phyloP scores from a whole-genome alignment of 2,329 filamentous ascomycete genomes.

The Pestalotiopsis sp. region DNA sequence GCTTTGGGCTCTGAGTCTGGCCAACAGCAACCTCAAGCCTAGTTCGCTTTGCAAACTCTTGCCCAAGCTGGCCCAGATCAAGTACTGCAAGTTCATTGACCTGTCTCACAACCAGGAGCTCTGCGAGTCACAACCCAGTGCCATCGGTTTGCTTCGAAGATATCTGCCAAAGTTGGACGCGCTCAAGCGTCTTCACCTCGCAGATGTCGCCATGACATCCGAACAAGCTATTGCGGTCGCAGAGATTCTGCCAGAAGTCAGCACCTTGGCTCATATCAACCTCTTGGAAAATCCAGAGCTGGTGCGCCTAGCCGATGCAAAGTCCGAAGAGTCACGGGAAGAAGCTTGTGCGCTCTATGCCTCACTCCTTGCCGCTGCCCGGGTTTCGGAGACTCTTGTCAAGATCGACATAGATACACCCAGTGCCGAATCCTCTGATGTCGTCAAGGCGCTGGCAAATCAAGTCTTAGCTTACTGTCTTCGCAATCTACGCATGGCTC shows the following conservation, averaged over 20 bases:
- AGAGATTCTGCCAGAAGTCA: constrained; percentile 84
- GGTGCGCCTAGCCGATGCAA: constrained; percentile 69
- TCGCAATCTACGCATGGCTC: constrained; percentile 81
- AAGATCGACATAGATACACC: constrained; percentile 93
- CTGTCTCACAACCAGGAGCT: constrained; percentile 85
- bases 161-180: constrained; percentile 76
- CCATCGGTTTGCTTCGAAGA: constrained; percentile 72
- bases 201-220: constrained; percentile 78
- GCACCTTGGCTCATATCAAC: constrained; percentile 79
- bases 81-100: constrained; percentile 83
- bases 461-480: constrained; percentile 95
- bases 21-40: constrained; percentile 79
- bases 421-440: constrained; percentile 76
- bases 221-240: constrained; percentile 90
- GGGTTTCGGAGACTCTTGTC: constrained; percentile 79
- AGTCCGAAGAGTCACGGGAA: constrained; percentile 78
- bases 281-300: constrained; percentile 80
- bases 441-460: constrained; percentile 88
- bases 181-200: constrained; percentile 83
- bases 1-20: constrained; percentile 81
- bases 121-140: constrained; percentile 73
- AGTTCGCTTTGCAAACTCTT: constrained; percentile 73
- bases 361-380: constrained; percentile 82
- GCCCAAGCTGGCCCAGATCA: constrained; percentile 68
- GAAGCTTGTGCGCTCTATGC: constrained; percentile 94